phyloP scores from a whole-genome alignment of 2,329 filamentous ascomycete genomes.

The Aureobasidium sp. region DNA sequence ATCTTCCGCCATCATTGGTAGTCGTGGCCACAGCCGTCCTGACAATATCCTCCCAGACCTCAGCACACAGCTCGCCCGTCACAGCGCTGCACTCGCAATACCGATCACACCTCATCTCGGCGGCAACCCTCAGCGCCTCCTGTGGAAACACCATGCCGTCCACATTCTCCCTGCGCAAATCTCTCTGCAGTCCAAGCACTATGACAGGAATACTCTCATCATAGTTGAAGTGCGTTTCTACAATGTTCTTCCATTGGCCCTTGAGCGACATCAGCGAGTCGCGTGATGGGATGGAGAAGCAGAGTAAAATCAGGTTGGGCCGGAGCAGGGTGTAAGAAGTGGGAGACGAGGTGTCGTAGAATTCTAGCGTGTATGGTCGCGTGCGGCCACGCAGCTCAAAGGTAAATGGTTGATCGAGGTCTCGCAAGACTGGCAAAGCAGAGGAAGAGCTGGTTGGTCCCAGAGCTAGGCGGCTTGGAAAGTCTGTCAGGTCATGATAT shows the following conservation, averaged over 20 bases:
- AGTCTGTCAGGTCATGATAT: not conserved
- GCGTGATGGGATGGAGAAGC: slow-evolving; percentile 52
- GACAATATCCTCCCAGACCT: slow-evolving; percentile 56
- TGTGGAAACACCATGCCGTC: slow-evolving; percentile 42
- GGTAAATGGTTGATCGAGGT: slow-evolving; percentile 51
- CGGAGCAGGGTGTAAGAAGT: slow-evolving; percentile 50
- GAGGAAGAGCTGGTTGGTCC: slow-evolving; percentile 18
- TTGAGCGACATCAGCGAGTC: slow-evolving; percentile 43
- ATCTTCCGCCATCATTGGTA: slow-evolving; percentile 47
- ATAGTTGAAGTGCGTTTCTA: slow-evolving; percentile 47
- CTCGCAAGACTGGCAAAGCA: slow-evolving; percentile 40
- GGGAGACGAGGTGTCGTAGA: slow-evolving; percentile 52
- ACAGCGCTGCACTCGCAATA: slow-evolving; percentile 58
- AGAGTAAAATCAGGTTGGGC: slow-evolving; percentile 51
- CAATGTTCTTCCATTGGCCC: slow-evolving; percentile 36
- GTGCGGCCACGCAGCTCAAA: slow-evolving; percentile 53
- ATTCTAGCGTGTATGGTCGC: slow-evolving; percentile 47
- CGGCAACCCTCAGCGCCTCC: slow-evolving; percentile 44
- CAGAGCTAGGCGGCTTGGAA: slow-evolving; percentile 24
- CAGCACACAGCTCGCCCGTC: slow-evolving; percentile 52
- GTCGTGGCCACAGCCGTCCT: slow-evolving; percentile 52
- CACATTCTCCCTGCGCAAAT: slow-evolving; percentile 44
- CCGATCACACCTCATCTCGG: slow-evolving; percentile 53
- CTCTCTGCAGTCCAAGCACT: slow-evolving; percentile 53
- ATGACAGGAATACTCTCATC: slow-evolving; percentile 49